Evolutionary conservation across 2,329 filamentous ascomycete genomes (phyloP).

Genomic region (Ophiostoma sp.): DNA sequence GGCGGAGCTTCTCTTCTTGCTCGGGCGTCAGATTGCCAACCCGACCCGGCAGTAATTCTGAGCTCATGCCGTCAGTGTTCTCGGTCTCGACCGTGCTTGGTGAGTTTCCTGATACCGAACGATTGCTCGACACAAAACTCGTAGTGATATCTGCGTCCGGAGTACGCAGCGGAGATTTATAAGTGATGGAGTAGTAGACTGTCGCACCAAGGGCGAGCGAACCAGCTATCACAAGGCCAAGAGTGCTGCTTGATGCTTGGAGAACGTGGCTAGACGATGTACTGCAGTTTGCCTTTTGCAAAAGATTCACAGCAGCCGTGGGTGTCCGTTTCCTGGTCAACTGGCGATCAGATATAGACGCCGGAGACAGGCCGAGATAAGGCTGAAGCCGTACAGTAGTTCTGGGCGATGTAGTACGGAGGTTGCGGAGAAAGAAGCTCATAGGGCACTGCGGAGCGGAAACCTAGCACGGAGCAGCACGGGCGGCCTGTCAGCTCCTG

Average conservation of each 20-base stretch:
- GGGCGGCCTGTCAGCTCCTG: neutral
- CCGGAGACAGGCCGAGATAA: neutral
- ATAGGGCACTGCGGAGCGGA: neutral
- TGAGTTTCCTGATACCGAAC: neutral
- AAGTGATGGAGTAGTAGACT: neutral
- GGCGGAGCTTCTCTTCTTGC: slow-evolving; percentile 82
- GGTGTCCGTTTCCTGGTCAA: neutral
- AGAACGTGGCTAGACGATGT: neutral
- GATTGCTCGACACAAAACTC: neutral
- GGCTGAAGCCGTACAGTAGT: neutral
- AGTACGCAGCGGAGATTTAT: neutral
- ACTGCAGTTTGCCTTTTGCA: neutral
- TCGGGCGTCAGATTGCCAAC: slow-evolving; percentile 86
- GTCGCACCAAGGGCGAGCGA: slow-evolving; percentile 19
- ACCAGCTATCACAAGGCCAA: slow-evolving; percentile 14
- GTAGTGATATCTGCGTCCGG: neutral
- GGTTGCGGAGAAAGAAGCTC: neutral
- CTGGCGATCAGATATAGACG: neutral
- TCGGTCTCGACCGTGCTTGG: neutral
- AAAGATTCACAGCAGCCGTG: neutral
- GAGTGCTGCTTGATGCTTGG: slow-evolving; percentile 22
- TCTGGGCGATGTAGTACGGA: neutral
- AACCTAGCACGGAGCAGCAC: neutral
- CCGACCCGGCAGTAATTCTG: slow-evolving; percentile 63
- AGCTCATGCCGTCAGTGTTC: slow-evolving; percentile 29